Evolutionary conservation across 495 filamentous ascomycete genomes (phyloP).

Genomic region (Neurospora sp.): DNA sequence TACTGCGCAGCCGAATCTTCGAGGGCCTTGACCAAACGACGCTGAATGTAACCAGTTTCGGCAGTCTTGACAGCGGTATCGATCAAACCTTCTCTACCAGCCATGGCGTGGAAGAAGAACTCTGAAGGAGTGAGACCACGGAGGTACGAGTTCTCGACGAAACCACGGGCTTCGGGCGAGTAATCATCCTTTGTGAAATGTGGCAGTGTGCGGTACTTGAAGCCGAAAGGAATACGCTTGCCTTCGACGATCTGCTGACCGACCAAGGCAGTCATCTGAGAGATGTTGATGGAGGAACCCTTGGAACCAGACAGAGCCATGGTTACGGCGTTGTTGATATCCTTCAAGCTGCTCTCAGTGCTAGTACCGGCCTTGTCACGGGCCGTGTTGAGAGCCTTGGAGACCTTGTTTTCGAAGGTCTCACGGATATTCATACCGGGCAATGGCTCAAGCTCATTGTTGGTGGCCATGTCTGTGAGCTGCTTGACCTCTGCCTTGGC

Average conservation of each 20-base stretch:
- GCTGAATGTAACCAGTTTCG: constrained; percentile 98
- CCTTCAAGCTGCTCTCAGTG: constrained; percentile 85
- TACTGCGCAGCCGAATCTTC: constrained; percentile 98
- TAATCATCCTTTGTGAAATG: constrained; percentile 99
- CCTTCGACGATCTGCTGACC: constrained; percentile 97
- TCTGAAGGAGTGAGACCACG: constrained; percentile 91
- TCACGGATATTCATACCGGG: constrained; percentile 98
- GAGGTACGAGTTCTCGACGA: constrained; percentile 98
- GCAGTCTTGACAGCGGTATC: constrained; percentile 99
- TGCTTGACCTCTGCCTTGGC: constrained; percentile 70
- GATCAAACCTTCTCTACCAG: constrained; percentile 98
- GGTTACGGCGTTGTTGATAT: constrained; percentile 86
- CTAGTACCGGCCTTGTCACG: constrained; percentile 93
- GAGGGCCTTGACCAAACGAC: constrained; percentile 92
- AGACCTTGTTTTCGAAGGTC: constrained; percentile 94
- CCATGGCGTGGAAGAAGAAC: constrained; percentile 99
- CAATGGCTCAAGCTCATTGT: constrained; percentile 73
- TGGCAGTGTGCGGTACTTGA: constrained; percentile 94
- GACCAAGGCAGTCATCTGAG: constrained; percentile 96
- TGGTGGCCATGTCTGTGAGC: constrained; percentile 67
- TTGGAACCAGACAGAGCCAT: constrained; percentile 97
- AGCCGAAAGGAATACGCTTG: constrained; percentile 98
- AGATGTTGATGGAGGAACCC: constrained; percentile 97
- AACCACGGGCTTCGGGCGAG: constrained; percentile 90
- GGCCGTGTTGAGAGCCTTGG: constrained; percentile 83